phyloP scores from a whole-genome alignment of 2,329 filamentous ascomycete genomes.

The Alternaria angustiovoidea region DNA sequence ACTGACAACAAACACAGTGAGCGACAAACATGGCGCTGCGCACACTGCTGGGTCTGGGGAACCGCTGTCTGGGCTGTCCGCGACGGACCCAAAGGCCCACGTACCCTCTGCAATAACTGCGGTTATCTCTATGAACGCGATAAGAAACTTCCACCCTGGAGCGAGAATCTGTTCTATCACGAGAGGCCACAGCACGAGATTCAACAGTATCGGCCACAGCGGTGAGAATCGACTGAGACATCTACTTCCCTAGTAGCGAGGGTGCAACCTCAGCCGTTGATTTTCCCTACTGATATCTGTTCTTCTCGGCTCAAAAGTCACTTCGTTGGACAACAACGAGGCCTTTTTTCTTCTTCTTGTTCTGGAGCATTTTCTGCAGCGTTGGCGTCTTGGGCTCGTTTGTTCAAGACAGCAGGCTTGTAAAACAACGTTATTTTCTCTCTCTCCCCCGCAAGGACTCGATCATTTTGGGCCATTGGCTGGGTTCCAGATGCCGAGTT shows the following conservation, averaged over 20 bases:
- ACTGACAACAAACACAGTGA: conserved; percentile 61
- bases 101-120: conserved; percentile 91
- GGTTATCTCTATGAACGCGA: conserved; percentile 89
- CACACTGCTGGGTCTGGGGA: conserved; percentile 87
- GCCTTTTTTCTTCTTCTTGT: background rate
- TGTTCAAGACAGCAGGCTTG: background rate
- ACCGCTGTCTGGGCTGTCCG: conserved; percentile 93
- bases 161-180: conserved; percentile 69
- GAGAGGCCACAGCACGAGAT: conserved; percentile 49
- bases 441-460: background rate
- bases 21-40: conserved; percentile 83
- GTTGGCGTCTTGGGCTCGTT: conserved; percentile 11
- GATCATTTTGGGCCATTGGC: background rate
- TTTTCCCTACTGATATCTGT: too few species aligned
- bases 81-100: conserved; percentile 84
- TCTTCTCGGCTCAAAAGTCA: too few species aligned
- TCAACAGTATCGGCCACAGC: conserved; percentile 30
- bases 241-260: background rate
- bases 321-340: background rate
- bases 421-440: background rate
- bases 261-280: too few species aligned
- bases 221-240: conserved; percentile 4
- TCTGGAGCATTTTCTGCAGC: conserved; percentile 10
- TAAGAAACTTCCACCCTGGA: conserved; percentile 81
- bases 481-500: background rate